Conservation (phyloP, 768 basidiomycete species). For the Naganishia vaughanmartiniae region DNA sequence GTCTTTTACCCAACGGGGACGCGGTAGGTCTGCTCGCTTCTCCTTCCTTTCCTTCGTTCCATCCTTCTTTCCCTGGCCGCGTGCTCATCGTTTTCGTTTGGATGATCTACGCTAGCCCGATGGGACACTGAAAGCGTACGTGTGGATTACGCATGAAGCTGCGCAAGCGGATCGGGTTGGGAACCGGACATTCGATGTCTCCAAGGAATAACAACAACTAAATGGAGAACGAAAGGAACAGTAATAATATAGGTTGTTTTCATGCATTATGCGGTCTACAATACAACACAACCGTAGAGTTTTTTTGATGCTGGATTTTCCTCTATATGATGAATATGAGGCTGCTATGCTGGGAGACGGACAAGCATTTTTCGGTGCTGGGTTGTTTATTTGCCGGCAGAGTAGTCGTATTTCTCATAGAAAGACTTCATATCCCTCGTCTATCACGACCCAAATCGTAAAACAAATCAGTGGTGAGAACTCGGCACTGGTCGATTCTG, state of each 20-base stretch:
- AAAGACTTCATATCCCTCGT: slow-evolving; percentile 51
- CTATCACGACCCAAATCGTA: slow-evolving; percentile 29
- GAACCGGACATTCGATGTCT: slow-evolving; percentile 56
- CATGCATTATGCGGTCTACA: not conserved
- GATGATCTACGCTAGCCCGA: slow-evolving; percentile 25
- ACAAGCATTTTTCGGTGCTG: not conserved
- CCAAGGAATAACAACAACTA: slow-evolving; percentile 7
- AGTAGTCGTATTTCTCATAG: slow-evolving; percentile 52
- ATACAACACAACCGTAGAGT: not conserved
- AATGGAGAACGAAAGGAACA: no score
- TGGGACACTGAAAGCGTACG: slow-evolving; percentile 62
- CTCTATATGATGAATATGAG: not conserved
- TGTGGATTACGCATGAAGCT: slow-evolving; percentile 86
- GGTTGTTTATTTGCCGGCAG: slow-evolving; percentile 20
- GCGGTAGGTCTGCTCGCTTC: slow-evolving; percentile 31
- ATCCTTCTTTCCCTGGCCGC: no score
- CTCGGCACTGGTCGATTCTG: not conserved
- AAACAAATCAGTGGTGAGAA: not conserved
- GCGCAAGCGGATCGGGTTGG: slow-evolving; percentile 75
- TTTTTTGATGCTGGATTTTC: not conserved
- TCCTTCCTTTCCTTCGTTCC: no score
- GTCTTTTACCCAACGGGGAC: slow-evolving; percentile 55
- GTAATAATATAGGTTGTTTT: not conserved
- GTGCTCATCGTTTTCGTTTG: no score
- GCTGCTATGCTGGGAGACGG: no score